Conservation (phyloP, 495 filamentous ascomycete species). For the Penicillium fimorum region DNA sequence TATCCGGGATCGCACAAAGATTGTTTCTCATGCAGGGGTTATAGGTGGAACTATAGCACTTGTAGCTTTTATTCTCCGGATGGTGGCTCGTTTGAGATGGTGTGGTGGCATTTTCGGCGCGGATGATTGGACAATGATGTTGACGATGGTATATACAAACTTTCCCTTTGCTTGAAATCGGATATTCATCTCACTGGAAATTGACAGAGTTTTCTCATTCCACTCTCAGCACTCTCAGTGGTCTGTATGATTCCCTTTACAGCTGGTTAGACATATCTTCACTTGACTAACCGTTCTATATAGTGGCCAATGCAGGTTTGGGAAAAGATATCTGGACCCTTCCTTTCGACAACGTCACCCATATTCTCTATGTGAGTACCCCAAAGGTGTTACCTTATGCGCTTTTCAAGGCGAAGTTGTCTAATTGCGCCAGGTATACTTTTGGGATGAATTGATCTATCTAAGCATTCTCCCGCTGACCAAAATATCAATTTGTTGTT, state of each 20-base stretch:
- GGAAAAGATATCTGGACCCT: constrained; percentile 50
- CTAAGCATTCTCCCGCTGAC: constrained; percentile 33
- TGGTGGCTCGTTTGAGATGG: constrained; percentile 26
- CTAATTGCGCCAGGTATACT: constrained; percentile 22
- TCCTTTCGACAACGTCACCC: constrained; percentile 44
- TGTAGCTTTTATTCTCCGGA: constrained; percentile 28
- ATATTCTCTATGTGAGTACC: constrained; percentile 33
- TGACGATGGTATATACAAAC: constrained; percentile 27
- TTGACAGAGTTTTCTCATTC: constrained; percentile 20
- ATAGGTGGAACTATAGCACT: constrained; percentile 26
- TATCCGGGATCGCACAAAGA: constrained; percentile 25
- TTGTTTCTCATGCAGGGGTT: constrained; percentile 27
- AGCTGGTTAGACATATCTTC: not conserved
- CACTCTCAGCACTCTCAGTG: constrained; percentile 27
- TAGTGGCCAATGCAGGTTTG: constrained; percentile 41
- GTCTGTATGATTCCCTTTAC: constrained; percentile 20
- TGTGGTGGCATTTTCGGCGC: constrained; percentile 28
- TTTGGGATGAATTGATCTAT: constrained; percentile 37
- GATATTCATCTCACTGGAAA: constrained; percentile 1
- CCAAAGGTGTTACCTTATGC: not conserved
- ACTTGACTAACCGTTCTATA: not conserved
- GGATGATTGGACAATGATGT: constrained; percentile 33
- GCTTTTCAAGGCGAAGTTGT: not conserved
- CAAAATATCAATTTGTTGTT: constrained; percentile 41
- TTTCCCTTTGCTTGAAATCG: not conserved